Percentiles rank a stretch among this genome's conserved stretches.
Conservation (phyloP, 176 grass and related monocot species). For the Poa pratensis region DNA sequence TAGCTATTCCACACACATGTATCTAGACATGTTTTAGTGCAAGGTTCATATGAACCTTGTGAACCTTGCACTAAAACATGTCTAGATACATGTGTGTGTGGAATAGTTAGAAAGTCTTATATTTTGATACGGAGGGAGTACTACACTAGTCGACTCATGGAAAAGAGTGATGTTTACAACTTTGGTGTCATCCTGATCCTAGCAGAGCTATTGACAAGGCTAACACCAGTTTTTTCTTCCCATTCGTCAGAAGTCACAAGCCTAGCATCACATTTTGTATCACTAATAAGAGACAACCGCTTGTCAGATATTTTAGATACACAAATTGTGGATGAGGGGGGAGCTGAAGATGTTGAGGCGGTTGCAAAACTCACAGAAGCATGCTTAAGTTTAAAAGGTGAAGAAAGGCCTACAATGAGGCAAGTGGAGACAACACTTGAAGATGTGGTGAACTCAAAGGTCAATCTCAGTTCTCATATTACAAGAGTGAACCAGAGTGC, state of each 20-base stretch:
- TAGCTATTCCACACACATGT: no score
- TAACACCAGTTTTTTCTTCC: conserved; percentile 44
- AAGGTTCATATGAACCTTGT: no score
- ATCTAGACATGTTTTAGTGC: no score
- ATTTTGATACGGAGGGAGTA: no score
- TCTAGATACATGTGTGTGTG: no score
- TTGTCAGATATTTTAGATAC: conserved; percentile 41
- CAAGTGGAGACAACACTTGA: conserved; percentile 49
- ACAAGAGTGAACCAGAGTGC: background rate
- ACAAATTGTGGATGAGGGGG: conserved; percentile 46
- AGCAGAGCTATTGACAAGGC: conserved; percentile 38
- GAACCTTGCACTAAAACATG: no score
- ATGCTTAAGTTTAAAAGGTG: conserved; percentile 49
- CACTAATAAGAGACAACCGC: conserved; percentile 17
- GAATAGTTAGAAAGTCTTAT: no score
- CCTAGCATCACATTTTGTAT: conserved; percentile 40
- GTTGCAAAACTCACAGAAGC: conserved; percentile 18
- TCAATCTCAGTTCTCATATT: background rate
- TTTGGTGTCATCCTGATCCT: conserved; percentile 54
- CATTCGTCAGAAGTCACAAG: background rate
- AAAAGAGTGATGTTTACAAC: conserved; percentile 48
- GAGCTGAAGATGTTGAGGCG: background rate
- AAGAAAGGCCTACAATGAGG: conserved; percentile 50
- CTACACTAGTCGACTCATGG: conserved; percentile 29
- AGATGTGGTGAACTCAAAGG: conserved; percentile 20